Evolutionary conservation across 140 eudicot species (phyloP).

Genomic region (Stevia rebaudiana): DNA sequence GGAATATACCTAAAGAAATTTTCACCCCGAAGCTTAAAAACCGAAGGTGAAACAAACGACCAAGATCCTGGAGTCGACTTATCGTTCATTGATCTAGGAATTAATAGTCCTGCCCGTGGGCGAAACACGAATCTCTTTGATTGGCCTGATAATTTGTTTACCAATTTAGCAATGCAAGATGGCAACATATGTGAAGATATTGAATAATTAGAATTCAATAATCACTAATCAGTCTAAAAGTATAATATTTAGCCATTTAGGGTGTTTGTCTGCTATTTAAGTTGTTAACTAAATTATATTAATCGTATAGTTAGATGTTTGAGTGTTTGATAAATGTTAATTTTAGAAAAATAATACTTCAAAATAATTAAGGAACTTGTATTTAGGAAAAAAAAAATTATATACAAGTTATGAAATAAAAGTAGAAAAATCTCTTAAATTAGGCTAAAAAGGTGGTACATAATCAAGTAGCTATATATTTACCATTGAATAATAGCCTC

Average conservation of each 20-base stretch:
- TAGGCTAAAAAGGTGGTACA: background rate
- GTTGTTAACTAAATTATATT: too few species aligned
- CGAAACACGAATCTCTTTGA: conserved; percentile 37
- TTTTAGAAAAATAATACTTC: background rate
- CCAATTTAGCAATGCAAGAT: conserved; percentile 11
- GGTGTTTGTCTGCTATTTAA: too few species aligned
- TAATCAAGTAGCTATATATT: background rate
- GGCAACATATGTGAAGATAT: background rate
- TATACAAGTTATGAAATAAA: background rate
- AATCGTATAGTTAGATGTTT: background rate
- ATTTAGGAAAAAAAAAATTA: background rate
- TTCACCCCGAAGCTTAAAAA: conserved; percentile 70
- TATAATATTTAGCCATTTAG: too few species aligned
- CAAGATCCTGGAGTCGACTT: conserved; percentile 48
- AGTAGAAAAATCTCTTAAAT: background rate
- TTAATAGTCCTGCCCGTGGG: conserved; percentile 50
- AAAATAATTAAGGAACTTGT: too few species aligned
- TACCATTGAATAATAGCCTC: background rate
- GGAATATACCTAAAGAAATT: conserved; percentile 55
- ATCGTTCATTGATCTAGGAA: conserved; percentile 39
- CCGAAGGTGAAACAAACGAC: conserved; percentile 61
- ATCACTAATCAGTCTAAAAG: too few species aligned
- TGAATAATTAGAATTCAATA: background rate
- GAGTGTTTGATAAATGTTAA: background rate
- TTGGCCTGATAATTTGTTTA: conserved; percentile 31